phyloP scores from a whole-genome alignment of 2,329 filamentous ascomycete genomes.

The Coniochaeta ligniaria region DNA sequence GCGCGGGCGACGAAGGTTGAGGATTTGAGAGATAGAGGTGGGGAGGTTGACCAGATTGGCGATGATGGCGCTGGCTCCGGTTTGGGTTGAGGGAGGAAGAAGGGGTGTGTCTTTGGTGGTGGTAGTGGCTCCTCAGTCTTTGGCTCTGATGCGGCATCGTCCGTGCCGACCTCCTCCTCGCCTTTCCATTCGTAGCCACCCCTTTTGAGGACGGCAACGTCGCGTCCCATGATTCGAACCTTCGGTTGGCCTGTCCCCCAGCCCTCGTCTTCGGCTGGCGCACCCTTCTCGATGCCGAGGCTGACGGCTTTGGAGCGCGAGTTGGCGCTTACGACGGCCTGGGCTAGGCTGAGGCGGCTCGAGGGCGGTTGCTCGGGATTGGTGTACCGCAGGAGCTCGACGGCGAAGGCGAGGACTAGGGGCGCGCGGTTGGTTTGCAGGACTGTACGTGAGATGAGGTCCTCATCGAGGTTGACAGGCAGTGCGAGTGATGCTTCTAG shows the following conservation, averaged over 20 bases:
- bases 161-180: constrained; percentile 23
- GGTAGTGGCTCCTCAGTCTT: constrained; percentile 3
- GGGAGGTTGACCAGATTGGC: constrained; percentile 41
- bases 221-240: constrained; percentile 64
- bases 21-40: constrained; percentile 40
- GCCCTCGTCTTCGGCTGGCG: constrained; percentile 60
- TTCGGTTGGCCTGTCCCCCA: constrained; percentile 71
- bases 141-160: background rate
- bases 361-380: constrained; percentile 82
- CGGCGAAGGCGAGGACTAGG: constrained; percentile 72
- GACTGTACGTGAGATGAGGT: constrained; percentile 47
- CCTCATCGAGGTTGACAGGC: constrained; percentile 50
- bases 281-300: constrained; percentile 62
- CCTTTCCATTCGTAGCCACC: constrained; percentile 62
- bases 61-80: background rate
- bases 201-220: constrained; percentile 68
- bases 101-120: constrained; percentile 1
- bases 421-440: constrained; percentile 76
- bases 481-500: constrained; percentile 57
- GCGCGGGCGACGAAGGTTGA: constrained; percentile 54
- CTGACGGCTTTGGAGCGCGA: constrained; percentile 69
- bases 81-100: constrained; percentile 7
- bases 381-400: constrained; percentile 66
- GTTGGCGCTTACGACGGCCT: constrained; percentile 78
- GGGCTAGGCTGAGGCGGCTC: constrained; percentile 74